Evolutionary conservation across 1,284 basidiomycete genomes (phyloP).

Genomic region (Trichosporon ovoides): DNA sequence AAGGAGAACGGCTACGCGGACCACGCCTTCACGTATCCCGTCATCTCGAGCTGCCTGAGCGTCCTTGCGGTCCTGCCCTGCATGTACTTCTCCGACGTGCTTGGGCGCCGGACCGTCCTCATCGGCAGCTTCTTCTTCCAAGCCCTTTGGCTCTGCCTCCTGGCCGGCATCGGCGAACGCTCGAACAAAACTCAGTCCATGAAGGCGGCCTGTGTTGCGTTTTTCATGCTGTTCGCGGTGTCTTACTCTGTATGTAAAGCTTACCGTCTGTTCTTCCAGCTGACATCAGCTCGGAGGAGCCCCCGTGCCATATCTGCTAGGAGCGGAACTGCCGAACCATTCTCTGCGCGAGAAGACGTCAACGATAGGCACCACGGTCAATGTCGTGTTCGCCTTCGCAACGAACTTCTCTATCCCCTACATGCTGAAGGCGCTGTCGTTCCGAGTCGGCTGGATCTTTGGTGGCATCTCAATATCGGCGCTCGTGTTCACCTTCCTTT

Average conservation of each 20-base stretch:
- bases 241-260: constrained; percentile 2
- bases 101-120: constrained; percentile 7
- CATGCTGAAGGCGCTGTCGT: constrained; percentile 6
- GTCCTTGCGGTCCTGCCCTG: constrained; percentile 5
- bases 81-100: constrained; percentile 9
- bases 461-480: constrained; percentile 6
- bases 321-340: constrained; percentile 13
- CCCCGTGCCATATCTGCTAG: constrained; percentile 13
- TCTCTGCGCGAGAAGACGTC: constrained; percentile 15
- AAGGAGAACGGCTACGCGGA: constrained; percentile 11
- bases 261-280: not conserved
- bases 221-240: constrained; percentile 10
- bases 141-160: constrained; percentile 7
- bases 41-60: constrained; percentile 1
- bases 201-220: constrained; percentile 1
- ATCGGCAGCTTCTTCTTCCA: constrained; percentile 7
- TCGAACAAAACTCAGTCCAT: not conserved
- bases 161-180: constrained; percentile 8
- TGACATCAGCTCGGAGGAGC: constrained; percentile 13
- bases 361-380: constrained; percentile 8
- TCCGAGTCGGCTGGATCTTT: constrained; percentile 15
- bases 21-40: constrained; percentile 10
- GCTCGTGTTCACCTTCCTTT: constrained; percentile 7
- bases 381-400: constrained; percentile 13
- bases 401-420: constrained; percentile 13